These are phyloP conservation scores for Solanum pimpinellifolium DNA, from an alignment of 257 asterid genomes.

Conservation along the genomic window DNA sequence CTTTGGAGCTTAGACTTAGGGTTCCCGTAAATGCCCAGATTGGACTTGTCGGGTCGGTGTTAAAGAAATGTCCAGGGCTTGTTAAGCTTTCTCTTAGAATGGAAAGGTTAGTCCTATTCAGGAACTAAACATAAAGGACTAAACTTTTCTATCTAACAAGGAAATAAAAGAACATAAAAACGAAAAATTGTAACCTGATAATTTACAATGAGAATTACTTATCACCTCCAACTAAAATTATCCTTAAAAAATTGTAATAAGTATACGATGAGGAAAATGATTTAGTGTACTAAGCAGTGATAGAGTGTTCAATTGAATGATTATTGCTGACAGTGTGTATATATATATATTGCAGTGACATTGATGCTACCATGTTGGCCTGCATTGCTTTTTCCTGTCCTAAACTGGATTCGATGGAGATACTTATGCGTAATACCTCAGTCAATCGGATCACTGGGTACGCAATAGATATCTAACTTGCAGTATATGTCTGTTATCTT, in stretches of 20 bases:
- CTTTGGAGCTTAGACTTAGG: conserved; percentile 78
- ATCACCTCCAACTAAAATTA: not conserved
- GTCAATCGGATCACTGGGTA: conserved; percentile 86
- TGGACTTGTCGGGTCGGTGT: conserved; percentile 74
- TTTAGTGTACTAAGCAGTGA: not conserved
- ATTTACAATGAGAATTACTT: not conserved
- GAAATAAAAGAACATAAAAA: not conserved
- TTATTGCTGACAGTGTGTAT: not conserved
- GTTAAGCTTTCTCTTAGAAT: conserved; percentile 54
- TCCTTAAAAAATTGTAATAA: not conserved
- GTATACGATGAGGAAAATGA: not conserved
- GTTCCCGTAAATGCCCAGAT: conserved; percentile 71
- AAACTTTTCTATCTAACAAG: not conserved
- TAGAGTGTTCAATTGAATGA: not conserved
- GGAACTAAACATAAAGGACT: not conserved
- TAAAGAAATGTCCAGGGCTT: conserved; percentile 82
- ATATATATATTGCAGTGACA: conserved; percentile 45
- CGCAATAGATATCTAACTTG: not conserved
- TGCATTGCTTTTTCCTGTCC: conserved; percentile 96
- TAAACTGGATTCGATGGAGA: conserved; percentile 69
- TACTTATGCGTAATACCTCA: conserved; percentile 42
- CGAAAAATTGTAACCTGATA: not conserved
- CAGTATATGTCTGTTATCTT: not conserved
- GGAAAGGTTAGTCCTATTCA: conserved; percentile 67
- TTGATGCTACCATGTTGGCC: conserved; percentile 83